A percentile compares a stretch with the other conserved stretches of the same genome.
Evolutionary conservation across 176 grass and related monocot genomes (phyloP).

Genomic region (Tuctoria greenei): DNA sequence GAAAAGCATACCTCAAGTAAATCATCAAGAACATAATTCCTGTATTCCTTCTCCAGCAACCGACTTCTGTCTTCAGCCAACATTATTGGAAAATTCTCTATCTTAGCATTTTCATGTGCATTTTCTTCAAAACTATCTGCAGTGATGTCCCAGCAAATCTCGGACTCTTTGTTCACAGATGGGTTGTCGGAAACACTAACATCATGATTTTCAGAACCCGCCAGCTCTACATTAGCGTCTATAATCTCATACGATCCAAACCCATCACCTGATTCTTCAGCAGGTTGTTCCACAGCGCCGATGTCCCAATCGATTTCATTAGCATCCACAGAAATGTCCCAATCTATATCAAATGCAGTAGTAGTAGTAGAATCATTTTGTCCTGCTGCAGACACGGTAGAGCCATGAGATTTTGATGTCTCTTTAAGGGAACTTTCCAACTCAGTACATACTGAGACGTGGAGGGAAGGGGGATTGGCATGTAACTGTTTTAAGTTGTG

Average conservation of each 20-base stretch:
- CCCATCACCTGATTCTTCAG: constrained; percentile 62
- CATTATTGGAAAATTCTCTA: constrained; percentile 33
- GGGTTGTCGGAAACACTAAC: constrained; percentile 33
- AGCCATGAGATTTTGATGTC: constrained; percentile 36
- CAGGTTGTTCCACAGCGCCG: constrained; percentile 61
- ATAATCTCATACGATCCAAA: constrained; percentile 79
- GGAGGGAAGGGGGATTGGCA: constrained; percentile 66
- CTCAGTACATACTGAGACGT: constrained; percentile 69
- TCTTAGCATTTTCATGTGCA: constrained; percentile 22
- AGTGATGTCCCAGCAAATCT: constrained; percentile 77
- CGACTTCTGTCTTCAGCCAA: constrained; percentile 67
- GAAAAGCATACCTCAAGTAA: constrained; percentile 74
- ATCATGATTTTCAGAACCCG: constrained; percentile 57
- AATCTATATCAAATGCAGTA: constrained; percentile 71
- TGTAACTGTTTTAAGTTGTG: constrained; percentile 60
- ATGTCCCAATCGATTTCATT: constrained; percentile 94
- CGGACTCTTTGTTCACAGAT: constrained; percentile 40
- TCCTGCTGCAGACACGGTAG: constrained; percentile 19
- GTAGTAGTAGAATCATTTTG: constrained; percentile 38
- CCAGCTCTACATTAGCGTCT: constrained; percentile 68
- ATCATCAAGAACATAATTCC: constrained; percentile 92
- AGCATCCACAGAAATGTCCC: constrained; percentile 81
- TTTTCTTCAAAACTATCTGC: constrained; percentile 52
- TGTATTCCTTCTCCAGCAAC: constrained; percentile 83
- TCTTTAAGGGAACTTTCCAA: constrained; percentile 59